Conservation (phyloP, 2,329 filamentous ascomycete species). For the Aspergillus terreus region DNA sequence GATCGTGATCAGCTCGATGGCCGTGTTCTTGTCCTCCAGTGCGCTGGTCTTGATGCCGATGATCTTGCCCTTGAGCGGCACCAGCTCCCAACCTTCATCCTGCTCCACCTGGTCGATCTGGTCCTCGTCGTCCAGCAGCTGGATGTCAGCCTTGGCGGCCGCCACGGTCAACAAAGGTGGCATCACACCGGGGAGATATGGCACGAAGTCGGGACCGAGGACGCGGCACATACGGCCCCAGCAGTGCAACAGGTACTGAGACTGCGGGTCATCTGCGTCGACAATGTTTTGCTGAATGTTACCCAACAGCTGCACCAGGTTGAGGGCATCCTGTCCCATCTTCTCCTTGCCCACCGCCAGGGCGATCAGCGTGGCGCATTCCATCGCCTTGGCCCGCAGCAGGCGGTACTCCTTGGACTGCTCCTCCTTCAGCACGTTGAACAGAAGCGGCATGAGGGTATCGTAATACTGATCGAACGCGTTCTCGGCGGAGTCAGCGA, state of each 20-base stretch:
- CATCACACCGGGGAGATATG: conserved; percentile 90
- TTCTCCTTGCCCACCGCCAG: conserved; percentile 91
- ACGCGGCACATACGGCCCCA: conserved; percentile 99
- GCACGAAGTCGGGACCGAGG: conserved; percentile 82
- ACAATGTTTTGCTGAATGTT: conserved; percentile 82
- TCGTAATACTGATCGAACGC: conserved; percentile 96
- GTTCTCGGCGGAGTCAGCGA: conserved; percentile 95
- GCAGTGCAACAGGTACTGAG: conserved; percentile 96
- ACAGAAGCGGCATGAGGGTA: conserved; percentile 89
- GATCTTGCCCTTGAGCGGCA: conserved; percentile 94
- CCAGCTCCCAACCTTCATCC: conserved; percentile 95
- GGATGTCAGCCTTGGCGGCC: conserved; percentile 93
- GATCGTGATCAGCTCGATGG: conserved; percentile 96
- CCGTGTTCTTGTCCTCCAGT: conserved; percentile 98
- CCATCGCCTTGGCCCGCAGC: conserved; percentile 95
- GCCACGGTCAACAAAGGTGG: conserved; percentile 87
- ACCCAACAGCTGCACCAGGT: conserved; percentile 80
- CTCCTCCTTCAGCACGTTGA: conserved; percentile 82
- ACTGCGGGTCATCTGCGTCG: conserved; percentile 91
- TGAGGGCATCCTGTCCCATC: conserved; percentile 82
- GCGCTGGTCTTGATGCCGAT: conserved; percentile 97
- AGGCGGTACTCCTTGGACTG: conserved; percentile 91
- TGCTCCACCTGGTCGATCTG: conserved; percentile 89
- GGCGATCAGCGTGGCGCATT: conserved; percentile 91
- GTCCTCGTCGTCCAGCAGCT: conserved; percentile 91